Conservation (phyloP, 2,329 filamentous ascomycete genomes). For the Hypoxylon sp. region DNA sequence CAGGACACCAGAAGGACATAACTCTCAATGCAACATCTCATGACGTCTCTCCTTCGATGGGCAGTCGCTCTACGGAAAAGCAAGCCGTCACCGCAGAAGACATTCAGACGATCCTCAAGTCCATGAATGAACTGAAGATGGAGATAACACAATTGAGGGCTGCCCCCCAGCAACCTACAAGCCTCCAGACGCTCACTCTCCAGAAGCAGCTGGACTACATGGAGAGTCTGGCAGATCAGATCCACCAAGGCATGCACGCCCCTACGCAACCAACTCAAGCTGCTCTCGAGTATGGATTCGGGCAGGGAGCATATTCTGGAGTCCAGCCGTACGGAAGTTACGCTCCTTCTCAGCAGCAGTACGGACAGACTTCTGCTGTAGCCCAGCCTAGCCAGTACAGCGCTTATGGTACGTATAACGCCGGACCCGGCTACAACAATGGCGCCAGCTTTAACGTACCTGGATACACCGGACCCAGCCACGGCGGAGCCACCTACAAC, state of each 20-base stretch:
- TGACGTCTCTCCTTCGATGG: background rate
- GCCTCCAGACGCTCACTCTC: background rate
- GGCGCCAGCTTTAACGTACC: background rate
- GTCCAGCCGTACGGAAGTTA: slow-evolving; percentile 3
- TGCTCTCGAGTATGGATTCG: background rate
- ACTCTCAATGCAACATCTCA: background rate
- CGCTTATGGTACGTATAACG: background rate
- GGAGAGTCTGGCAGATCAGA: slow-evolving; percentile 6
- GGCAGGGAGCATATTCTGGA: background rate
- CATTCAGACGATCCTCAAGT: slow-evolving; percentile 3
- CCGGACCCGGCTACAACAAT: background rate
- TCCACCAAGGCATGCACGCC: background rate
- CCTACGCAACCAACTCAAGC: background rate
- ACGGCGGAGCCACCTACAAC: background rate
- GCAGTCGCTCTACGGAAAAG: background rate
- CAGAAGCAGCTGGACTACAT: slow-evolving; percentile 12
- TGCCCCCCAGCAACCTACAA: background rate
- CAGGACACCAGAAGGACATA: background rate
- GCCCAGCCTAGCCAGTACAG: background rate
- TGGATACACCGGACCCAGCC: background rate
- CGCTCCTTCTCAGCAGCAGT: background rate
- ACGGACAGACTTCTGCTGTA: background rate
- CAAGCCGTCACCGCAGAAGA: slow-evolving; percentile 6
- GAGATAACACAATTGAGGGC: slow-evolving; percentile 22
- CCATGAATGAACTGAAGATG: slow-evolving; percentile 17